Evolutionary conservation across 495 filamentous ascomycete genomes (phyloP).

Genomic region (Penicillium ochrochloron): DNA sequence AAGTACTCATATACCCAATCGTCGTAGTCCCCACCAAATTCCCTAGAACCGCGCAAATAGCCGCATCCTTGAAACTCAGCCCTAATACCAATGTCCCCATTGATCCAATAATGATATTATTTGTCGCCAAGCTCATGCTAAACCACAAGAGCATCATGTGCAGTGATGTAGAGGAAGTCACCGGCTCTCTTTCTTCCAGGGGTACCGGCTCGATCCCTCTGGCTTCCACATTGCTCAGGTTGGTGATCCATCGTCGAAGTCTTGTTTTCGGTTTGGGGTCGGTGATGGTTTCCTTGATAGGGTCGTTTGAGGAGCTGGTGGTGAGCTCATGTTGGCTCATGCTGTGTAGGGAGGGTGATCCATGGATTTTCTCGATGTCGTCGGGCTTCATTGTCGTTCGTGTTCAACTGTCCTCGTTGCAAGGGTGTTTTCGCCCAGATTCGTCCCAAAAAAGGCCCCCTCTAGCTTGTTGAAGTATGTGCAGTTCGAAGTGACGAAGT

Average conservation of each 20-base stretch:
- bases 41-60: constrained; percentile 68
- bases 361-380: constrained; percentile 32
- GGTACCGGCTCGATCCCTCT: constrained; percentile 71
- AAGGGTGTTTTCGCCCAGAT: neutral
- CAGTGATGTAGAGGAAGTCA: constrained; percentile 43
- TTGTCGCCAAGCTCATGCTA: constrained; percentile 71
- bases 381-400: constrained; percentile 21
- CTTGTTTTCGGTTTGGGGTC: constrained; percentile 24
- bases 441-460: too few relatives aligned
- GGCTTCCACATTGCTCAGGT: constrained; percentile 60
- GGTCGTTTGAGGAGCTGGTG: constrained; percentile 25
- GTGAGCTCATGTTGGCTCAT: constrained; percentile 27
- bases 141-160: constrained; percentile 76
- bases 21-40: constrained; percentile 59
- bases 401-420: neutral
- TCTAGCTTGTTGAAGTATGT: neutral
- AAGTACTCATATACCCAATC: constrained; percentile 75
- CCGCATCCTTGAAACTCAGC: constrained; percentile 68
- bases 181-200: constrained; percentile 51
- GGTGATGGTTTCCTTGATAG: constrained; percentile 15
- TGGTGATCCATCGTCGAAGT: constrained; percentile 40
- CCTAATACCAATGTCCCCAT: constrained; percentile 67
- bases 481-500: neutral
- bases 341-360: constrained; percentile 25
- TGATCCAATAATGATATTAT: constrained; percentile 72